phyloP scores from a whole-genome alignment of 2,329 filamentous ascomycete species.

The Clonostachys sp. region DNA sequence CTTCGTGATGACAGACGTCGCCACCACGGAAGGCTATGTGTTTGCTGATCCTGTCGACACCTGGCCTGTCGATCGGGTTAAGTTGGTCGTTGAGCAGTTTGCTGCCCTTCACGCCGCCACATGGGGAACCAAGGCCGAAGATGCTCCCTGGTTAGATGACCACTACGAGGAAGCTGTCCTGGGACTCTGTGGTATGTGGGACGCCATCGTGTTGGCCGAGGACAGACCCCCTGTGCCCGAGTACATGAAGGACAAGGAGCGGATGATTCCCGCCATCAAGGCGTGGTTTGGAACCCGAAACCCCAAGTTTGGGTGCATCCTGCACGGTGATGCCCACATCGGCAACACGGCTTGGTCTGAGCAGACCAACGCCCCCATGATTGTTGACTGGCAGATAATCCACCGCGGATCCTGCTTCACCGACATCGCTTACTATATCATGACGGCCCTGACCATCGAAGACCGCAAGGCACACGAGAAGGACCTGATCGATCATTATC shows the following conservation, averaged over 20 bases:
- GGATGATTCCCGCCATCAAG: conserved; percentile 25
- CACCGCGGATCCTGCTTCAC: conserved; percentile 36
- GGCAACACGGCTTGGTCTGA: conserved; percentile 27
- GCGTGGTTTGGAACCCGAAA: conserved; percentile 28
- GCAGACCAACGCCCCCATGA: conserved; percentile 15
- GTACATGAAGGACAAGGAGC: conserved; percentile 26
- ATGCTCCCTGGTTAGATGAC: conserved; percentile 15
- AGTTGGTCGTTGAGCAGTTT: conserved; percentile 30
- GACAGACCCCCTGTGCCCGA: conserved; percentile 25
- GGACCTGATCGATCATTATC: conserved; percentile 27
- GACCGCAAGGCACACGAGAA: conserved; percentile 32
- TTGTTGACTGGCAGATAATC: conserved; percentile 34
- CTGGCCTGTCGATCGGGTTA: conserved; percentile 22
- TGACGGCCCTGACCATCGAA: conserved; percentile 27
- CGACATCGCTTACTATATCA: conserved; percentile 34
- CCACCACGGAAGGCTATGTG: conserved; percentile 15
- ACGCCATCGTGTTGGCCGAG: conserved; percentile 18
- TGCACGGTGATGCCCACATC: conserved; percentile 37
- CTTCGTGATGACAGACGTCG: conserved; percentile 27
- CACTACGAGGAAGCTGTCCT: conserved; percentile 29
- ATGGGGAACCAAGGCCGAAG: conserved; percentile 17
- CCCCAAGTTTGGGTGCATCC: conserved; percentile 28
- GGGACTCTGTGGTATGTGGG: conserved; percentile 20
- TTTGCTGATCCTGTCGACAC: conserved; percentile 21
- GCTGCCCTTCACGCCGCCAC: conserved; percentile 31